Conservation (phyloP, 805 yeast species). For the Candida sphagnicola region DNA sequence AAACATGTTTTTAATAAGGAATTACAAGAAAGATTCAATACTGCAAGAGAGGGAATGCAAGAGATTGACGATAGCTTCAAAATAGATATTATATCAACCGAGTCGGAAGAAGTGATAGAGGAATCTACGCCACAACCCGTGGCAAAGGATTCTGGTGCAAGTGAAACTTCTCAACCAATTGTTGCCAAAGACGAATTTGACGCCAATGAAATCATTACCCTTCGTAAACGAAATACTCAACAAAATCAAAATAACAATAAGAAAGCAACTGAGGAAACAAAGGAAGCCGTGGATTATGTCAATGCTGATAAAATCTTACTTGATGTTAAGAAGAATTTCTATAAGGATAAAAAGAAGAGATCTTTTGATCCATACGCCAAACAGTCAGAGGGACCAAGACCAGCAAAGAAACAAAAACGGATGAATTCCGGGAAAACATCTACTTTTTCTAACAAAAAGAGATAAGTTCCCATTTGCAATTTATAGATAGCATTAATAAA, state of each 20-base stretch:
- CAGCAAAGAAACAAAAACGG: conserved; percentile 44
- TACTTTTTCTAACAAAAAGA: conserved; percentile 20
- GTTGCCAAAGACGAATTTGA: conserved; percentile 12
- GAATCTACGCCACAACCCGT: conserved; percentile 6
- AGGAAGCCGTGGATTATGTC: conserved; percentile 40
- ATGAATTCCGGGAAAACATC: conserved; percentile 33
- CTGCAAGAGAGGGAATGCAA: conserved; percentile 10
- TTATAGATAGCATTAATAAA: background rate
- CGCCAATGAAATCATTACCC: conserved; percentile 38
- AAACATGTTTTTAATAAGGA: conserved; percentile 17
- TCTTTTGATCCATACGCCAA: conserved; percentile 59
- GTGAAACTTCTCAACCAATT: conserved; percentile 4
- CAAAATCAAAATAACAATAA: conserved; percentile 9
- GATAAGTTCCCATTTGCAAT: too few species aligned
- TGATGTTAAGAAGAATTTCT: conserved; percentile 11
- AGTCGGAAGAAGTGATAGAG: conserved; percentile 8
- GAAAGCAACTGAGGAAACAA: conserved; percentile 6
- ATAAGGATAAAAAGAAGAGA: conserved; percentile 27
- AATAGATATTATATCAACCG: conserved; percentile 6
- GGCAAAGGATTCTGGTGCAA: conserved; percentile 5
- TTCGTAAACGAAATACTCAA: conserved; percentile 22
- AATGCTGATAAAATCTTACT: conserved; percentile 40
- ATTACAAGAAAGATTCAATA: conserved; percentile 10
- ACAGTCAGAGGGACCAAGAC: conserved; percentile 47
- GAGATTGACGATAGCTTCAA: conserved; percentile 11